A percentile compares a stretch with the other conserved stretches of the same genome.
Evolutionary conservation across 208 protist genomes (phyloP).

Genomic region (Zelonia costaricensis): DNA sequence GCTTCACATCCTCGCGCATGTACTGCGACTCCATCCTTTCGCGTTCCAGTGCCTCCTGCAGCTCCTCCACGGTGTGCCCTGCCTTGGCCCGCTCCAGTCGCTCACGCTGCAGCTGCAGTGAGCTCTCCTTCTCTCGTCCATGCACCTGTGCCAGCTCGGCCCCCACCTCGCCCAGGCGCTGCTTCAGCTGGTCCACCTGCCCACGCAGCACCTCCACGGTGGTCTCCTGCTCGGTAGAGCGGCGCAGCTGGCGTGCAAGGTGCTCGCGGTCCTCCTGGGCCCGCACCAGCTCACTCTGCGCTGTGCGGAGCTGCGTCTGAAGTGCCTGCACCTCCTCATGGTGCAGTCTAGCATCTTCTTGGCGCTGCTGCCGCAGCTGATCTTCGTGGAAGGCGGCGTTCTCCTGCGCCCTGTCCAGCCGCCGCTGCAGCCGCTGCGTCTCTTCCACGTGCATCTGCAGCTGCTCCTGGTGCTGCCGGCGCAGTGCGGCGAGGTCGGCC

Average conservation of each 20-base stretch:
- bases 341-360: slow-evolving; percentile 41
- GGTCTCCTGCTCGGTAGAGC: slow-evolving; percentile 40
- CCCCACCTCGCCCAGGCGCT: slow-evolving; percentile 57
- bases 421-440: slow-evolving; percentile 55
- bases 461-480: slow-evolving; percentile 38
- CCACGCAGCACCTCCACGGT: slow-evolving; percentile 47
- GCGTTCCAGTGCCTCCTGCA: slow-evolving; percentile 22
- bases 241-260: slow-evolving; percentile 42
- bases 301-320: slow-evolving; percentile 45
- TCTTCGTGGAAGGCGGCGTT: slow-evolving; percentile 41
- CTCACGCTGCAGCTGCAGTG: slow-evolving; percentile 36
- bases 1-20: slow-evolving; percentile 46
- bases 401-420: slow-evolving; percentile 58
- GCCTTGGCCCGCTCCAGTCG: slow-evolving; percentile 38
- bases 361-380: slow-evolving; percentile 48
- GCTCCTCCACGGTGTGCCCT: slow-evolving; percentile 29
- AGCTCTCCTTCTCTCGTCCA: slow-evolving; percentile 45
- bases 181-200: slow-evolving; percentile 55
- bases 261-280: slow-evolving; percentile 37
- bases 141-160: slow-evolving; percentile 47
- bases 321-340: slow-evolving; percentile 38
- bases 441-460: slow-evolving; percentile 44
- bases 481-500: slow-evolving; percentile 6
- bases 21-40: slow-evolving; percentile 29
- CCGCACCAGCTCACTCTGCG: slow-evolving; percentile 23